Conservation (phyloP, 139 green algal genomes). For the Zygnema cylindricum region DNA sequence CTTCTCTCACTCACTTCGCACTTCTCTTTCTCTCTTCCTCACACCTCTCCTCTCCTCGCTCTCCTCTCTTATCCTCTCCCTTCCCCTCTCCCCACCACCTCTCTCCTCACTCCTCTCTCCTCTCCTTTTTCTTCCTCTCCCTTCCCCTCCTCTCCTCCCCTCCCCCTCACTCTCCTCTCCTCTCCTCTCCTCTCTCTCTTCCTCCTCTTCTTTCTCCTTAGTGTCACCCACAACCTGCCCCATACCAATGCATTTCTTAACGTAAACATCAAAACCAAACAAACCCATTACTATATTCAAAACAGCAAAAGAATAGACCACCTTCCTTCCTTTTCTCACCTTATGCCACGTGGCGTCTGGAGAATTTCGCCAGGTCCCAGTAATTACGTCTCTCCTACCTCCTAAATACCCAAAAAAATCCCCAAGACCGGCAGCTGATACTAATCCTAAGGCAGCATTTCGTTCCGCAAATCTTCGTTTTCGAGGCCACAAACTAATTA, state of each 20-base stretch:
- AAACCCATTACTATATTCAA: background rate
- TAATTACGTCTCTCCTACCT: slow-evolving; percentile 37
- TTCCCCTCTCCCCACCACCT: too few relatives aligned
- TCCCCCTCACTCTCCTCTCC: background rate
- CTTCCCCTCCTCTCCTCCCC: too few relatives aligned
- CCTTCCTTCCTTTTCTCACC: slow-evolving; percentile 20
- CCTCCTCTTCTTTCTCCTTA: background rate
- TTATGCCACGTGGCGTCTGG: slow-evolving; percentile 43
- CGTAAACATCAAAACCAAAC: background rate
- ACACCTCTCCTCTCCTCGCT: too few relatives aligned
- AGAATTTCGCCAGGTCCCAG: slow-evolving; percentile 11
- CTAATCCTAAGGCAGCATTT: slow-evolving; percentile 47
- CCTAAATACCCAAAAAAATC: slow-evolving; percentile 25
- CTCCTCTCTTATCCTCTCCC: too few relatives aligned
- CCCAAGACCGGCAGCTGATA: slow-evolving; percentile 8
- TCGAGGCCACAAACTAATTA: slow-evolving; percentile 16
- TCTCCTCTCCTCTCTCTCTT: background rate
- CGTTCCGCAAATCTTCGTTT: slow-evolving; percentile 47
- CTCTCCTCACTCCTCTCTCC: too few relatives aligned
- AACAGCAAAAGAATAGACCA: background rate
- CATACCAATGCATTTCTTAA: background rate
- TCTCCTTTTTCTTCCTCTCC: too few relatives aligned
- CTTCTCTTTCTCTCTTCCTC: too few relatives aligned
- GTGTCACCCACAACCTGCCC: background rate
- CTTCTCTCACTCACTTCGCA: too few relatives aligned